Evolutionary conservation across 2,329 filamentous ascomycete species (phyloP), one percentile per base, ranked within the genome.

Genomic region (Calonectria fujianensis): DNA sequence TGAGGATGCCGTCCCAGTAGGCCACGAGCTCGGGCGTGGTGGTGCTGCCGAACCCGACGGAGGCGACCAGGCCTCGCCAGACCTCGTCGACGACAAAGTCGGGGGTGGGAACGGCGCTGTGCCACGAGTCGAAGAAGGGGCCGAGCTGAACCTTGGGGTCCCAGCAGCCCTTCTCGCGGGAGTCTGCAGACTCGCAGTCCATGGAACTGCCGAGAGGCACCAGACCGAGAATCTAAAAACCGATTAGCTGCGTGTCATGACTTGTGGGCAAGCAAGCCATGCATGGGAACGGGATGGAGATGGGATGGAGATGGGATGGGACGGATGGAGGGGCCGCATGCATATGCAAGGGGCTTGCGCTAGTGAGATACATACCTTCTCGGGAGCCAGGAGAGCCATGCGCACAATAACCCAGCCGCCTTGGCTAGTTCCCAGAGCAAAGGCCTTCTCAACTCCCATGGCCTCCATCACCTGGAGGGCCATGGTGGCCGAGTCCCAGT

Each of bases 401-500:
- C 89, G 85, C 4, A 84, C 81, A 3, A 87, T 85, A 29, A 90
- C 85, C 88, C 88, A 90, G 3, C 88, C 89, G 29, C 89, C 89
- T 80, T 90, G 88, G 70, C 87, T 89, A 11, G 88, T 90, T 24
- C 89, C 89, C 11, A 90, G 80, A 0, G 86, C 85, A 75, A 89
- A 90, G 0, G 87, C 88, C 83, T 87, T 87, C 24, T 84, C 67
- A 32, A 90, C 84, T 2, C 85, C 84, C 4, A 91, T 84, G 7
- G 85, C 85, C 50, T 91, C 87, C 85, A 92, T 85, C 1, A 90
- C 89, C 82, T 92, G 90, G 11, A 91, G 82, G 14, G 87, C 87
- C 88, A 92, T 88, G 73, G 86, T 82, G 57, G 89, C 89, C 4
- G 88, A 83, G 80, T 91, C 89, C 89, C 89, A 91, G 83, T 90